Percentiles rank a stretch among this genome's conserved stretches.
Conservation (phyloP, 495 filamentous ascomycete species). For the Lophiostoma macrostomum region DNA sequence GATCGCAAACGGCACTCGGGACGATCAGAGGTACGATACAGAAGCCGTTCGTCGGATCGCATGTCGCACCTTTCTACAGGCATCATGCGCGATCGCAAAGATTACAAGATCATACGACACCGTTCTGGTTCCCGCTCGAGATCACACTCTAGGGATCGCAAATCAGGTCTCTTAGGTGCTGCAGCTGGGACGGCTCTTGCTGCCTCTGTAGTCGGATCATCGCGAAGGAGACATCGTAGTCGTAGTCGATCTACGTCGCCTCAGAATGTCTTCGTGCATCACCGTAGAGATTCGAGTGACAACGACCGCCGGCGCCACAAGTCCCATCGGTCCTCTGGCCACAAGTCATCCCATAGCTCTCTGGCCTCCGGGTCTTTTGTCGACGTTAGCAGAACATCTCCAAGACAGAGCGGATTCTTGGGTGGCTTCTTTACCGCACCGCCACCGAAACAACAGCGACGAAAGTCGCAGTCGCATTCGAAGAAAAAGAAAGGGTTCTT, state of each 20-base stretch:
- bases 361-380: slow-evolving; percentile 23
- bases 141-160: slow-evolving; percentile 42
- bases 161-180: slow-evolving; percentile 43
- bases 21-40: slow-evolving; percentile 31
- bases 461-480: slow-evolving; percentile 28
- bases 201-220: slow-evolving; percentile 18
- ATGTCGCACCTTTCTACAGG: slow-evolving; percentile 21
- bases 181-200: slow-evolving; percentile 45
- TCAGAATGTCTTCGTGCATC: slow-evolving; percentile 20
- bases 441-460: slow-evolving; percentile 48
- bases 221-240: slow-evolving; percentile 27
- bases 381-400: slow-evolving; percentile 24
- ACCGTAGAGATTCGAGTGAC: slow-evolving; percentile 22
- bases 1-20: slow-evolving; percentile 44
- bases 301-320: no score
- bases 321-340: slow-evolving; percentile 18
- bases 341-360: slow-evolving; percentile 25
- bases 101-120: slow-evolving; percentile 31
- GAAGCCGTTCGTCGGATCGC: slow-evolving; percentile 29
- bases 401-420: slow-evolving; percentile 32
- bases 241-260: slow-evolving; percentile 32
- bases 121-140: slow-evolving; percentile 48
- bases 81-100: slow-evolving; percentile 23
- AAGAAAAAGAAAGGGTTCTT: slow-evolving; percentile 57
- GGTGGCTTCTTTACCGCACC: slow-evolving; percentile 48